phyloP scores from a whole-genome alignment of 805 yeast species.

The Monosporozyma unispora region DNA sequence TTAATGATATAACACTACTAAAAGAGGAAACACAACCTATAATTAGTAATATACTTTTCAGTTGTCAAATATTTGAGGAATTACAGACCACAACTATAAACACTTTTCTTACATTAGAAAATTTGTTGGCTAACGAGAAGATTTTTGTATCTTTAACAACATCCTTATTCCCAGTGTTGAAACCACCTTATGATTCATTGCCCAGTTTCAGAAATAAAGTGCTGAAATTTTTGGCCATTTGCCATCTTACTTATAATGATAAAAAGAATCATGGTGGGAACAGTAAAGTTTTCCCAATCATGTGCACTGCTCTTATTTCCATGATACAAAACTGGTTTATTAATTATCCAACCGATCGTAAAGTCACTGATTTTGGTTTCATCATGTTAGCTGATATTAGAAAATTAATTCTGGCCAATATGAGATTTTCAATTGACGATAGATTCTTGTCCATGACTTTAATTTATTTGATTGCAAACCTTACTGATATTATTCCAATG shows the following conservation, averaged over 20 bases:
- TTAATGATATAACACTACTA: slow-evolving; percentile 7
- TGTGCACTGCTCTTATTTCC: slow-evolving; percentile 8
- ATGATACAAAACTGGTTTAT: slow-evolving; percentile 13
- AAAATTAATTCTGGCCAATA: slow-evolving; percentile 8
- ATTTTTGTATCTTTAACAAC: slow-evolving; percentile 9
- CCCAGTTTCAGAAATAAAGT: slow-evolving; percentile 6
- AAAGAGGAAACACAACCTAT: slow-evolving; percentile 2
- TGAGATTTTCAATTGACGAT: slow-evolving; percentile 11
- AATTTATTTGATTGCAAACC: slow-evolving; percentile 5
- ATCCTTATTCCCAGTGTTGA: slow-evolving; percentile 7
- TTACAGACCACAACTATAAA: slow-evolving; percentile 5
- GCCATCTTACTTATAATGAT: slow-evolving; percentile 10
- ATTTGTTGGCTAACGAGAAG: slow-evolving; percentile 9
- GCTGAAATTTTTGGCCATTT: slow-evolving; percentile 11
- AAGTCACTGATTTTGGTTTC: slow-evolving; percentile 2
- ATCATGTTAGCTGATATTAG: slow-evolving; percentile 12
- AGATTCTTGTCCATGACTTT: slow-evolving; percentile 10
- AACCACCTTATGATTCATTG: neutral
- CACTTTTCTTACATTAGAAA: slow-evolving; percentile 12
- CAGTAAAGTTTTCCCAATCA: slow-evolving; percentile 5
- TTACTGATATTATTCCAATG: slow-evolving; percentile 2
- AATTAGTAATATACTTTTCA: slow-evolving; percentile 4
- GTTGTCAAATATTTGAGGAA: slow-evolving; percentile 9
- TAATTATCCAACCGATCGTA: neutral
- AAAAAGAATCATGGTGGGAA: neutral